A percentile compares a stretch with the other conserved stretches of the same genome.
These are phyloP conservation scores for Paramecium sonneborni DNA, from an alignment of 73 alveolate species.

Conservation along the genomic window DNA sequence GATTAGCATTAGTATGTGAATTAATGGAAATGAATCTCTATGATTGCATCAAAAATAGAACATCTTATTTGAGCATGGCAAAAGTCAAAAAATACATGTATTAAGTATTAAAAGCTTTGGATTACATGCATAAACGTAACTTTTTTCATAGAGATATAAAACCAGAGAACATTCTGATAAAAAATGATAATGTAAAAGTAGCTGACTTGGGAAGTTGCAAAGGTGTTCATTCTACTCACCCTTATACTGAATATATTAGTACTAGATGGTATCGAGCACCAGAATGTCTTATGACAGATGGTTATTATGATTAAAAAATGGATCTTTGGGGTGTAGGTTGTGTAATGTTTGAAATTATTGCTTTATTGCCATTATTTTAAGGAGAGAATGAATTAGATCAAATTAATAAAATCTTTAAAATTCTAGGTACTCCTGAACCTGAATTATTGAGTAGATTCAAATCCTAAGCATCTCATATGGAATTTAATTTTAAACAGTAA, in stretches of 20 bases:
- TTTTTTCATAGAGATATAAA: constrained; percentile 60
- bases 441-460: constrained; percentile 72
- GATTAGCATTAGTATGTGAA: constrained; percentile 81
- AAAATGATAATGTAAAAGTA: constrained; percentile 77
- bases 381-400: constrained; percentile 93
- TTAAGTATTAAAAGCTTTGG: constrained; percentile 77
- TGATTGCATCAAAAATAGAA: constrained; percentile 83
- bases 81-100: constrained; percentile 82
- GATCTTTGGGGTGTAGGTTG: constrained; percentile 98
- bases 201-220: constrained; percentile 96
- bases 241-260: constrained; percentile 93
- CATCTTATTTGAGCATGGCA: constrained; percentile 78
- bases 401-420: constrained; percentile 73
- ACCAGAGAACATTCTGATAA: constrained; percentile 72
- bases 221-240: constrained; percentile 88
- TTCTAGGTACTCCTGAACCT: constrained; percentile 79
- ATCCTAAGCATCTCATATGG: constrained; percentile 80
- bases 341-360: constrained; percentile 90
- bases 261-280: constrained; percentile 92
- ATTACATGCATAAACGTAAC: constrained; percentile 84
- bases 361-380: constrained; percentile 88
- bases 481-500: constrained; percentile 69
- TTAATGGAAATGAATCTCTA: constrained; percentile 92
- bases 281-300: constrained; percentile 88
- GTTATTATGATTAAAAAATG: constrained; percentile 91